Evolutionary conservation across 495 filamentous ascomycete genomes (phyloP), one percentile per base, ranked within the genome.

Genomic region (Staphylotrichum tortipilum): DNA sequence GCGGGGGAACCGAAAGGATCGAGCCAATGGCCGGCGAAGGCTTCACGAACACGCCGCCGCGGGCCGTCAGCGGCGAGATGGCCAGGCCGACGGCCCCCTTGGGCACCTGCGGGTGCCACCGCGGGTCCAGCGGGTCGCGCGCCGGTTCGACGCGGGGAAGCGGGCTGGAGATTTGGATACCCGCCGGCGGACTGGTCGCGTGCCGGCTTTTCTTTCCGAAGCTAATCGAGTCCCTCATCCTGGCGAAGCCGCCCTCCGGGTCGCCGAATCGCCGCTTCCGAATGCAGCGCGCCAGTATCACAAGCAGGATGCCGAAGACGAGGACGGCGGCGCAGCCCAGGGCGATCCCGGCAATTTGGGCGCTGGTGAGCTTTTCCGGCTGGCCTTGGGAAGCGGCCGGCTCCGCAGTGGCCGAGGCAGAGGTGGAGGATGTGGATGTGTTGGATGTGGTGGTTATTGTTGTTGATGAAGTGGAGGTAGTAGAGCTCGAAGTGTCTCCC

Each of bases 261-360:
- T 66, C 60, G 4, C 55, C 51, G 29, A 65, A 60, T 21, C 60
- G 68, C 51, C 56, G 63, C 41, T 57, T 58, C 10, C 71, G 67
- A 10, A 65, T 54, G 44, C 65, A 69, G 38, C 63, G 62, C 10
- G 67, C 67, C 15, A 77, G 35, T 12, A 75, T 50, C n/a, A 77
- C 64, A 29, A 67, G 54, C 28, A 61, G 53, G 2, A 75, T 53
- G 1, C 65, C 64, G 11, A 75, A 55, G 12, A 61, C 52, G 18
- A 70, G 58, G 9, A 69, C 60, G 22, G 68, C 72, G 14, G 62
- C 58, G 15, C 64, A 63, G 7, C 73, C 77, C 4, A 76, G 62
- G 5, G 65, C 47, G 34, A 80, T 76, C 0, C 75, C 77, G 0
- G 65, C 63, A 42, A 77, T 64, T 35, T 78, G 74, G 0, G 49